Base-by-base conservation (phyloP, 2,329 filamentous ascomycete genomes). In the Westerdykella sp. region DNA sequence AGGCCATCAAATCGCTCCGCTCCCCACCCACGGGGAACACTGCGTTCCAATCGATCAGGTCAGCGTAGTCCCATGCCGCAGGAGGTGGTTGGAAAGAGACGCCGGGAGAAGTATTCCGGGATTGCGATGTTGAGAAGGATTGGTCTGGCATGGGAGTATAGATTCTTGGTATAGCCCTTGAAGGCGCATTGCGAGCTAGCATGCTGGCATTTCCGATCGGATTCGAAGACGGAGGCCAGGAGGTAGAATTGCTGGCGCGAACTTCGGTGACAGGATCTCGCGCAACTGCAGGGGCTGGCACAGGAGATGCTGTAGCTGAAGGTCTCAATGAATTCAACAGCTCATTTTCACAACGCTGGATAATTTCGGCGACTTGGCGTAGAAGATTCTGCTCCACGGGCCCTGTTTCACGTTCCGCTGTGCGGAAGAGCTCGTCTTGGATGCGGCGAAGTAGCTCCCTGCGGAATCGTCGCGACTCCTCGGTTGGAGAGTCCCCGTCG, bases 381-480 rank as follows among this genome's bases (percentile, higher is more conserved):
- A 63, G 53, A 4, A 63, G 47, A 12, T 55, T 44, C 41, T 60
- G 57, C 42, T 63, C 56, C 12, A 54, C 47, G 5, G 51, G 49
- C 3, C 47, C 51, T 0, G 54, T 42, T 25, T 57, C 45, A 11
- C 45, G 50, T 28, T 51, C 53, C 7, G 58, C 59, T 7, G 55
- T 54, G 0, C 42, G 23, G 25, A 56, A 44, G 6, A 73, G 55
- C n/a, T 61, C 55, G 3, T 52, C 48, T 11, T 61, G 59, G 15
- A 70, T 57, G 1, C 59, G 48, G 1, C 56, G 51, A 0, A 66
- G 63, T 1, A 72, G 50, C 12, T 67, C 63, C 25, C 56, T 54
- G 12, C 63, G 62, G 30, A 70, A 59, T 40, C 57, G 54, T 13
- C 53, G 44, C 11, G 52, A 54, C 25, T 57, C 44, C 37, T 60